phyloP scores from a whole-genome alignment of 495 filamentous ascomycete species.

The Chaetomium fimeti region DNA sequence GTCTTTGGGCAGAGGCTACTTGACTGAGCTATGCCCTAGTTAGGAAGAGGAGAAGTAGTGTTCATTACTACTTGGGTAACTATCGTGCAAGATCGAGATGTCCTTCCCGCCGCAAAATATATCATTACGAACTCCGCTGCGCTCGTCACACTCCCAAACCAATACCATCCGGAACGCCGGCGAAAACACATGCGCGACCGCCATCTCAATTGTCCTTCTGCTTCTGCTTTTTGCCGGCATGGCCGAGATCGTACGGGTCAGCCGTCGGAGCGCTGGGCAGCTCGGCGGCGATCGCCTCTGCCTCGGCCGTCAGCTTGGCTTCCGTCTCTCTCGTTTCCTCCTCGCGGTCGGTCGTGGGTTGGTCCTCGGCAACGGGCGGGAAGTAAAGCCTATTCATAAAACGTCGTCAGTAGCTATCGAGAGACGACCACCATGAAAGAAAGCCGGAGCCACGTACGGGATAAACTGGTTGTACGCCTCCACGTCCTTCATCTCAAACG shows the following conservation, averaged over 20 bases:
- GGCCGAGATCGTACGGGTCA: slow-evolving; percentile 36
- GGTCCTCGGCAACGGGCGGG: slow-evolving; percentile 37
- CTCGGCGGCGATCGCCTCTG: slow-evolving; percentile 32
- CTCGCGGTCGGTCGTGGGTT: slow-evolving; percentile 20
- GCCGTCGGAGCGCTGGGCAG: slow-evolving; percentile 40
- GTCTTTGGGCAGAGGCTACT: too few species aligned
- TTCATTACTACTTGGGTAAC: neutral
- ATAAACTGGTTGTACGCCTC: slow-evolving; percentile 63
- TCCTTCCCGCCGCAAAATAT: neutral
- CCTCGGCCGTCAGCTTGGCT: slow-evolving; percentile 35
- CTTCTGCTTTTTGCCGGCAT: slow-evolving; percentile 40
- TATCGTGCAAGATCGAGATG: neutral
- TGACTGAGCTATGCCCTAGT: too few species aligned
- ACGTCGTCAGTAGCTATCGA: slow-evolving; percentile 6
- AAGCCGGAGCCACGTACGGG: slow-evolving; percentile 59
- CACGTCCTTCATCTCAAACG: slow-evolving; percentile 75
- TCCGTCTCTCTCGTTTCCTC: slow-evolving; percentile 21
- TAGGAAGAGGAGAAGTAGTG: neutral
- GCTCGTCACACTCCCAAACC: neutral
- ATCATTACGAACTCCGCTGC: neutral
- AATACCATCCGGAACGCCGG: slow-evolving; percentile 12
- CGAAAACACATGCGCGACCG: neutral
- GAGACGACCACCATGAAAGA: too few species aligned
- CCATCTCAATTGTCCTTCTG: slow-evolving; percentile 12
- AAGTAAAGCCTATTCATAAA: slow-evolving; percentile 35